Evolutionary conservation across 2,329 filamentous ascomycete species (phyloP).

Genomic region (Apiospora koreana): DNA sequence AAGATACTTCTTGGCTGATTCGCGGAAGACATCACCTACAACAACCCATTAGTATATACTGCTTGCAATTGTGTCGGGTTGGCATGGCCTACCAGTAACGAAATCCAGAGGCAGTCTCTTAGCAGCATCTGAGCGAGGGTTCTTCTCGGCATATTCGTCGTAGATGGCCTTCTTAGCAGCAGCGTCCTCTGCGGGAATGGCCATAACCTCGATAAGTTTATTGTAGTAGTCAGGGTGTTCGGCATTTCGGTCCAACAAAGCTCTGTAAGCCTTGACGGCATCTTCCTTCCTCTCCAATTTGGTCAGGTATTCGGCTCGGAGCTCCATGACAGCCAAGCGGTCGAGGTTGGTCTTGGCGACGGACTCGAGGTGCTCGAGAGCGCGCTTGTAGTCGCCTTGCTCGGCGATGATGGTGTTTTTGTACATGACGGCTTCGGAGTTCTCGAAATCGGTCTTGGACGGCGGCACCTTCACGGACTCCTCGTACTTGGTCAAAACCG

Average conservation of each 20-base stretch:
- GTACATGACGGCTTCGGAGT: conserved; percentile 92
- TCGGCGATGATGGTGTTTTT: conserved; percentile 95
- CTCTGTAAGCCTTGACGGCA: conserved; percentile 78
- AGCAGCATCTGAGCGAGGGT: conserved; percentile 80
- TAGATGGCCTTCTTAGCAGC: conserved; percentile 74
- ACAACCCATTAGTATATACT: not conserved
- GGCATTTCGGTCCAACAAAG: conserved; percentile 81
- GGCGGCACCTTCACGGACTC: conserved; percentile 85
- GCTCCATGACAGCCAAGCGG: conserved; percentile 81
- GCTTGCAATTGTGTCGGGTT: not conserved
- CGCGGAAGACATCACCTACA: conserved; percentile 74
- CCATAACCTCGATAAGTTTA: conserved; percentile 69
- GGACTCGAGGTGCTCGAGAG: conserved; percentile 81
- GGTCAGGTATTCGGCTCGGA: conserved; percentile 80
- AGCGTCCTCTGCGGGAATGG: conserved; percentile 59
- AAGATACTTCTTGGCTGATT: conserved; percentile 78
- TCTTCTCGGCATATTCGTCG: conserved; percentile 78
- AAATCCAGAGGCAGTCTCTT: conserved; percentile 89
- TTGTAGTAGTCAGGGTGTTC: conserved; percentile 88
- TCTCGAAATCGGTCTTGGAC: conserved; percentile 78
- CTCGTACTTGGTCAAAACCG: conserved; percentile 88
- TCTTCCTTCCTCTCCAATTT: conserved; percentile 77
- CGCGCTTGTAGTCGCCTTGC: conserved; percentile 77
- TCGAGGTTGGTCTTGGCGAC: conserved; percentile 79
- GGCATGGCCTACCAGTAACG: conserved; percentile 61